Conservation (phyloP, 768 basidiomycete species). For the Mycena rebaudengoi region DNA sequence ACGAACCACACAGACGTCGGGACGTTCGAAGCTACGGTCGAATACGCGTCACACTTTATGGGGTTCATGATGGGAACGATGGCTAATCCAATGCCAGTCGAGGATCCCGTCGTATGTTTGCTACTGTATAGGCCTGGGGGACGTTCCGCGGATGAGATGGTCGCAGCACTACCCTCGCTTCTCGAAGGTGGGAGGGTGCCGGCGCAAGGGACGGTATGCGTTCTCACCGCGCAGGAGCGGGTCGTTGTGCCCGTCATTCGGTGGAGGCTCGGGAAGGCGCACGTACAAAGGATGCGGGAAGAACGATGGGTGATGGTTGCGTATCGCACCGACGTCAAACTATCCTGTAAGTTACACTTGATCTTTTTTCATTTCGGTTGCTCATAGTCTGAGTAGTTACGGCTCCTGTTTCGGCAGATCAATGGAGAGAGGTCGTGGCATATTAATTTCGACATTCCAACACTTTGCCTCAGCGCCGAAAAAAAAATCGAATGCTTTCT, state of each 20-base stretch:
- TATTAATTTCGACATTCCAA: neutral
- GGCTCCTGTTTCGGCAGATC: neutral
- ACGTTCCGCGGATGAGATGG: neutral
- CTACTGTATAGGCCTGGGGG: neutral
- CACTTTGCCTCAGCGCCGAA: neutral
- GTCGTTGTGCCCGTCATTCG: slow-evolving; percentile 5
- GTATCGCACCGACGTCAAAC: slow-evolving; percentile 4
- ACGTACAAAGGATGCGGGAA: neutral
- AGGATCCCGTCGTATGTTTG: slow-evolving; percentile 3
- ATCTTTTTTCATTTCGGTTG: neutral
- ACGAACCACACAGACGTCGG: slow-evolving; percentile 4
- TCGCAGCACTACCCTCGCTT: neutral
- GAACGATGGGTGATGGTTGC: slow-evolving; percentile 17
- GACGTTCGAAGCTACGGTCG: slow-evolving; percentile 11
- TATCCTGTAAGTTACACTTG: neutral
- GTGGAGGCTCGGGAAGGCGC: slow-evolving; percentile 11
- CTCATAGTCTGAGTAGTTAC: too few relatives aligned
- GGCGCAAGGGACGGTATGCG: neutral
- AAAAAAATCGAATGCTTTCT: neutral
- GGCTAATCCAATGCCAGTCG: neutral
- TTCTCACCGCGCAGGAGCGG: slow-evolving; percentile 5
- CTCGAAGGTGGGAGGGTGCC: slow-evolving; percentile 1
- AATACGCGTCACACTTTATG: neutral
- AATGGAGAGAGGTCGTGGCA: slow-evolving; percentile 11
- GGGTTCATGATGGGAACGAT: slow-evolving; percentile 6